A percentile compares a stretch with the other conserved stretches of the same genome.
Conservation (phyloP, 176 grass and related monocot species). For the Eleusine indica region DNA sequence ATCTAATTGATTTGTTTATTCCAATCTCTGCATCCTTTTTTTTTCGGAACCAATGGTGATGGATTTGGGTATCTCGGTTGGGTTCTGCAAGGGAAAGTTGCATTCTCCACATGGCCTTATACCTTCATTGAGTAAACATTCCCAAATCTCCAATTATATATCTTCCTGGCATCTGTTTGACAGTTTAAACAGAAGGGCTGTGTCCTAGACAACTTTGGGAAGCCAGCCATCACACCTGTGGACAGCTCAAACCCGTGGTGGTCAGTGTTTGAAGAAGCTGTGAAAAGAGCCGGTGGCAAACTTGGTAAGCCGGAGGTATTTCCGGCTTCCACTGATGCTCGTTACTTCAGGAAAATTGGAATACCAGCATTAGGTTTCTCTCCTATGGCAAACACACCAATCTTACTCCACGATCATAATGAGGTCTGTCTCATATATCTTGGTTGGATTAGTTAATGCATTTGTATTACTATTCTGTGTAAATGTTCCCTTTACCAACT, state of each 20-base stretch:
- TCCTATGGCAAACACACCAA: conserved; percentile 86
- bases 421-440: conserved; percentile 58
- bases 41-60: not conserved
- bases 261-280: conserved; percentile 63
- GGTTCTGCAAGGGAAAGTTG: not conserved
- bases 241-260: conserved; percentile 90
- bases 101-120: not conserved
- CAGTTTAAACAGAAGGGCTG: conserved; percentile 77
- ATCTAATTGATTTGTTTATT: not conserved
- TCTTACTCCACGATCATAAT: conserved; percentile 92
- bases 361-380: conserved; percentile 94
- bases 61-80: not conserved
- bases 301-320: conserved; percentile 86
- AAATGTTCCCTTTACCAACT: not conserved
- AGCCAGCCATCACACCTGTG: conserved; percentile 60
- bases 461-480: not conserved
- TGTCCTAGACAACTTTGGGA: conserved; percentile 71
- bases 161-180: conserved; percentile 20
- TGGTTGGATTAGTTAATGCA: not conserved
- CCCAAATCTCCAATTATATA: conserved; percentile 6
- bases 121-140: not conserved
- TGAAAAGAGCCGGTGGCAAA: conserved; percentile 73
- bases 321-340: conserved; percentile 82
- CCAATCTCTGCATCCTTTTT: not conserved
- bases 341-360: conserved; percentile 72